Conservation (phyloP, 306 rosid genomes). For the Rosa rugosa region DNA sequence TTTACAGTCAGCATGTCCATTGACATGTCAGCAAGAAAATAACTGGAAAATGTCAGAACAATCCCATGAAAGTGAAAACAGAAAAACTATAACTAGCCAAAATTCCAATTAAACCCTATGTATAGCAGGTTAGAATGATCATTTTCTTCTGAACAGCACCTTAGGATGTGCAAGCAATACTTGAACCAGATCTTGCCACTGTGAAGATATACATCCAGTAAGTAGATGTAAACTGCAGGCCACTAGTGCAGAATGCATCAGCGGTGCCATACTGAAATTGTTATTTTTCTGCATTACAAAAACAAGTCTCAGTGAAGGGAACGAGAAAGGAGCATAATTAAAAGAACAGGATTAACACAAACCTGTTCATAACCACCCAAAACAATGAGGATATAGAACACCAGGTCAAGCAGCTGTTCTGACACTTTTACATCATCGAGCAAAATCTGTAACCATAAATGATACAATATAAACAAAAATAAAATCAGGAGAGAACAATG, state of each 20-base stretch:
- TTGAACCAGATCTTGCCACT: constrained; percentile 81
- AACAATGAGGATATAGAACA: constrained; percentile 70
- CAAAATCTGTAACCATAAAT: constrained; percentile 60
- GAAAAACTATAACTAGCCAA: constrained; percentile 17
- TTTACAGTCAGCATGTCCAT: constrained; percentile 36
- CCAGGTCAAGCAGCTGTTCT: constrained; percentile 82
- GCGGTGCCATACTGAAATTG: constrained; percentile 43
- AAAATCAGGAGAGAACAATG: constrained; percentile 7
- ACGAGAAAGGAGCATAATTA: constrained; percentile 25
- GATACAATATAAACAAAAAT: constrained; percentile 26
- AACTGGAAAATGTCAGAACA: constrained; percentile 16
- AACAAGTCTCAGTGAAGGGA: constrained; percentile 34
- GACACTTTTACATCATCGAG: constrained; percentile 75
- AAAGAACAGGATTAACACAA: constrained; percentile 29
- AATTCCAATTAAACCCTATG: constrained; percentile 11
- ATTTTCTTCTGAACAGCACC: constrained; percentile 41
- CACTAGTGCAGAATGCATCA: constrained; percentile 75
- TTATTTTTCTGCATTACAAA: constrained; percentile 61
- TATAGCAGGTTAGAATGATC: constrained; percentile 19
- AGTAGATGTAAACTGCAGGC: constrained; percentile 72
- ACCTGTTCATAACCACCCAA: constrained; percentile 79
- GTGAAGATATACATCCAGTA: constrained; percentile 66
- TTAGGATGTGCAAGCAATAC: constrained; percentile 92
- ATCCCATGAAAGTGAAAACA: constrained; percentile 24
- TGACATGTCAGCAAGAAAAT: constrained; percentile 5